Conservation (phyloP, 1,284 basidiomycete genomes). For the Pyrrhoderma lamaoense region DNA sequence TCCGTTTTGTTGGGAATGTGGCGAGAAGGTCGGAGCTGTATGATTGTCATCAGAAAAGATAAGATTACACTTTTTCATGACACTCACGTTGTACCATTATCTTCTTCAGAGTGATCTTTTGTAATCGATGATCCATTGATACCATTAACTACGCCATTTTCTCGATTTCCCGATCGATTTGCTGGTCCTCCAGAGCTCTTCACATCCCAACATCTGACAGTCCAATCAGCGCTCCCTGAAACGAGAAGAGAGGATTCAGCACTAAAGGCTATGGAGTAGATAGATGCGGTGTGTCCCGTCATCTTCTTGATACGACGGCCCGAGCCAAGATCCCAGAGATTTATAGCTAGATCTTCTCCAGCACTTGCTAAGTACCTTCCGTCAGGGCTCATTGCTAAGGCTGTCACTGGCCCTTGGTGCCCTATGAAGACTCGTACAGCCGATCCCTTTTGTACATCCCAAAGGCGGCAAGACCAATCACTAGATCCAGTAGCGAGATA, state of each 20-base stretch:
- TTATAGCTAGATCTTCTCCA: constrained; percentile 88
- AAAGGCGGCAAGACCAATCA: constrained; percentile 91
- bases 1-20: constrained; percentile 93
- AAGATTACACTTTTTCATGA: background rate
- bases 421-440: constrained; percentile 95
- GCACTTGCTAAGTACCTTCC: constrained; percentile 91
- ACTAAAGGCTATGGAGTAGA: constrained; percentile 89
- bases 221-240: constrained; percentile 88
- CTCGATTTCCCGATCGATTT: constrained; percentile 36
- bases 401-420: constrained; percentile 86
- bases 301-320: constrained; percentile 95
- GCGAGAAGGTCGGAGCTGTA: constrained; percentile 78
- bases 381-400: constrained; percentile 87
- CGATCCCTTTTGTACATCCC: constrained; percentile 96
- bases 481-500: constrained; percentile 97
- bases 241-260: constrained; percentile 88
- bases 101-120: constrained; percentile 35
- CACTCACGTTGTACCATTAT: constrained; percentile 56
- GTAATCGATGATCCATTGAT: constrained; percentile 22
- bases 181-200: constrained; percentile 67
- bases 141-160: constrained; percentile 41
- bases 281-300: constrained; percentile 85
- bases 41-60: constrained; percentile 15
- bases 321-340: constrained; percentile 93
- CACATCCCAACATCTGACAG: constrained; percentile 96